Percentiles rank a stretch among this genome's conserved stretches.
Evolutionary conservation across 768 basidiomycete genomes (phyloP).

Genomic region (Boletellus emodensis): DNA sequence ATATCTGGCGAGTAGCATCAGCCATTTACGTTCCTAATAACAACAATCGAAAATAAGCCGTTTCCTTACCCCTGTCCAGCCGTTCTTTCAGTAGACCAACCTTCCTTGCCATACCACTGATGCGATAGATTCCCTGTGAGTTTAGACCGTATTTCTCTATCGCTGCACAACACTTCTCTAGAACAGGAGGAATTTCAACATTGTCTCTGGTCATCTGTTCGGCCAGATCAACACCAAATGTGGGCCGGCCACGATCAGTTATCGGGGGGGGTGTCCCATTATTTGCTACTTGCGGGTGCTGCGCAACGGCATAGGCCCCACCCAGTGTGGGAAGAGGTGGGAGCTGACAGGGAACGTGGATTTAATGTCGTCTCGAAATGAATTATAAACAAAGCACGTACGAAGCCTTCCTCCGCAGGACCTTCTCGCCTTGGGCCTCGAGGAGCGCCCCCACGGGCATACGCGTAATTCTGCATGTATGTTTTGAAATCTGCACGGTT

Average conservation of each 20-base stretch:
- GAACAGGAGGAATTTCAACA: constrained; percentile 81
- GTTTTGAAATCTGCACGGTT: constrained; percentile 92
- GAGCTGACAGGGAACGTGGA: constrained; percentile 38
- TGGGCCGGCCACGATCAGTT: constrained; percentile 66
- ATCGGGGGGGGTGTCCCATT: constrained; percentile 31
- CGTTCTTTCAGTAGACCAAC: constrained; percentile 77
- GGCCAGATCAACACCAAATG: constrained; percentile 88
- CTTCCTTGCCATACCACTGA: constrained; percentile 88
- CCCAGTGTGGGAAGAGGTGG: constrained; percentile 54
- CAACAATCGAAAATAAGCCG: neutral
- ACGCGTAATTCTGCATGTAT: constrained; percentile 97
- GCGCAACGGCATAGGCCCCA: constrained; percentile 25
- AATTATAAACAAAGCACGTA: constrained; percentile 41
- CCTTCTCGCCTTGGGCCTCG: constrained; percentile 86
- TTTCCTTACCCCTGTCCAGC: constrained; percentile 72
- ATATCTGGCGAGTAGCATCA: constrained; percentile 53
- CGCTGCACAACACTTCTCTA: constrained; percentile 85
- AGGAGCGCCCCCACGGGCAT: constrained; percentile 66
- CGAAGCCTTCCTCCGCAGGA: constrained; percentile 89
- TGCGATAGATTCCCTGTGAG: constrained; percentile 87
- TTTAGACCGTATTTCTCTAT: constrained; percentile 88
- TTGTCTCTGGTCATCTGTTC: constrained; percentile 93
- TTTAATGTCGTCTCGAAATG: constrained; percentile 4
- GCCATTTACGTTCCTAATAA: constrained; percentile 1
- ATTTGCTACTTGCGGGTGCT: constrained; percentile 23